These are phyloP conservation scores for Chrysanthemum lavandulifolium DNA, from an alignment of 129 eudicot species.

Conservation along the genomic window DNA sequence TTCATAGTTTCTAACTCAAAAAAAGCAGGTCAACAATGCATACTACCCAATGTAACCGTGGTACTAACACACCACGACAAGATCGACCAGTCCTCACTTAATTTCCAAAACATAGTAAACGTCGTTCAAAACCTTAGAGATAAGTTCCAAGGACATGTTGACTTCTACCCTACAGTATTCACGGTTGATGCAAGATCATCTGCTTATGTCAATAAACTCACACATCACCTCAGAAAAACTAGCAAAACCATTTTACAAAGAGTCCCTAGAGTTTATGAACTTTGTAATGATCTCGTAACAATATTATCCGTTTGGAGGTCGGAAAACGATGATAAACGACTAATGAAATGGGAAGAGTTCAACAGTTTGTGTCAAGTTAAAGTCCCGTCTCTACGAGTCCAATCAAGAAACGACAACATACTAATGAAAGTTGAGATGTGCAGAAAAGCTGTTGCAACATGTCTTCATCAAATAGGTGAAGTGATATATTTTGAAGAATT, in stretches of 20 bases:
- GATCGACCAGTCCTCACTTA: conserved; percentile 40
- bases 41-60: conserved; percentile 82
- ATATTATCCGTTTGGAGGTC: conserved; percentile 68
- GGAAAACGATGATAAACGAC: conserved; percentile 63
- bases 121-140: conserved; percentile 61
- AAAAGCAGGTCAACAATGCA: conserved; percentile 75
- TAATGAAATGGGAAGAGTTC: conserved; percentile 82
- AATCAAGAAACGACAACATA: conserved; percentile 54
- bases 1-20: conserved; percentile 81
- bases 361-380: conserved; percentile 71
- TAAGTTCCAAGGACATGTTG: conserved; percentile 65
- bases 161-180: conserved; percentile 74
- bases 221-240: conserved; percentile 75
- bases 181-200: conserved; percentile 90
- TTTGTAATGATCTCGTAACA: conserved; percentile 68
- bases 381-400: conserved; percentile 63
- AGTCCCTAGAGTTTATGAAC: conserved; percentile 79
- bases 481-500: conserved; percentile 83
- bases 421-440: conserved; percentile 68
- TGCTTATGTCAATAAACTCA: conserved; percentile 71
- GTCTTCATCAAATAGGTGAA: conserved; percentile 89
- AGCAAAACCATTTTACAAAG: conserved; percentile 68
- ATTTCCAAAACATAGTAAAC: conserved; percentile 45
- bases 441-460: conserved; percentile 63
- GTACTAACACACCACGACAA: conserved; percentile 89